Evolutionary conservation across 2,329 filamentous ascomycete species (phyloP), one percentile per base, ranked within the genome.

Genomic region (Colletotrichum musae): DNA sequence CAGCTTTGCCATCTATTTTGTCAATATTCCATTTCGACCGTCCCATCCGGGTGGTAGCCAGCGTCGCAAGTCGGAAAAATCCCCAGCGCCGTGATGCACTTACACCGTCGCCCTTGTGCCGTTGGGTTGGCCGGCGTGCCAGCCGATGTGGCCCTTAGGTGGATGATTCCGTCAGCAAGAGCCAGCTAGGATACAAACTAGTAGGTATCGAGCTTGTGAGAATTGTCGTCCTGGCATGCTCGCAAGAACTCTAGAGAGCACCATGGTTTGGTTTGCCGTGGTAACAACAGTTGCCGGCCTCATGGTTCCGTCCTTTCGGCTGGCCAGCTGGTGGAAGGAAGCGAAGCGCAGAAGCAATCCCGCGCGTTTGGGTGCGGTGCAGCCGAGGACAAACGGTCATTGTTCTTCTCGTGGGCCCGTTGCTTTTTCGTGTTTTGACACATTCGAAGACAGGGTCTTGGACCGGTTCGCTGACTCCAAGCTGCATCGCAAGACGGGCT

Each of bases 201-300:
- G 21, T 24, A 24, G 21, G 21, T 24, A 13, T 45, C 13, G 26
- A 16, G 18, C 13, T 24, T n/a, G 16, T 6, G 15, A 18, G 26
- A 58, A 13, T 24, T 45, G 41, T 60, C 66, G 54, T 52, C 41
- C 26, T 47, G 66, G 62, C 56, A 51, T 59, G 62, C 50, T 54
- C 47, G 41, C 13, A 6, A n/a, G 41, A n/a, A 43, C 41, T n/a
- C 4, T 15, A 43, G 41, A 43, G 41, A 12, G 10, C 41, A 43
- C 41, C 41, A 28, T 43, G 21, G 36, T 16, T 32, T 16, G 48
- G n/a, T 53, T 18, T 58, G 58, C 58, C 18, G 52, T 32, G 36
- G 36, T 32, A 61, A 52, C 58, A 41, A 48, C n/a, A 45, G 32
- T 10, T 3, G 5, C 24, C 7, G 24, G 24, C 24, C 21, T 15